phyloP scores from a whole-genome alignment of 257 asterid species.

The Solanum verrucosum region DNA sequence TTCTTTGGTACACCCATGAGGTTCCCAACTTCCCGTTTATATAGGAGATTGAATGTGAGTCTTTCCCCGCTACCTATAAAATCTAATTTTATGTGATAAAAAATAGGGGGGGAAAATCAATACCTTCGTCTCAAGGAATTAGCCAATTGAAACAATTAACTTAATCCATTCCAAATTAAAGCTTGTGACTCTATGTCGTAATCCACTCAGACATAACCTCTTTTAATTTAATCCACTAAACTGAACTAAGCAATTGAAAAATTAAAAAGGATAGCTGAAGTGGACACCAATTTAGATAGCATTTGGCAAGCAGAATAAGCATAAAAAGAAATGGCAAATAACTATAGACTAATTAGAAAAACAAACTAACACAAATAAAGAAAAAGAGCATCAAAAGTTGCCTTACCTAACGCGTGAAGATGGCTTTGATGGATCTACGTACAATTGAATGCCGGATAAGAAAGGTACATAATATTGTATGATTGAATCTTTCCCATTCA shows the following conservation, averaged over 20 bases:
- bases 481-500: constrained; percentile 34
- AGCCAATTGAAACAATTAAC: neutral
- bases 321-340: neutral
- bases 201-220: neutral
- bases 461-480: constrained; percentile 67
- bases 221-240: neutral
- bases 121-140: neutral
- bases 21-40: neutral
- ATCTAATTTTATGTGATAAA: neutral
- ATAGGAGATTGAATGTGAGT: neutral
- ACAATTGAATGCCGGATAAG: constrained; percentile 78
- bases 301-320: neutral
- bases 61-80: neutral
- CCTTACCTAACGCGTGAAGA: constrained; percentile 35
- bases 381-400: neutral
- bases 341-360: neutral
- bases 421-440: constrained; percentile 37
- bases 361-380: neutral
- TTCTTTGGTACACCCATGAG: neutral
- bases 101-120: too few species aligned
- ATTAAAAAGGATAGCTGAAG: neutral
- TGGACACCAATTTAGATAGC: neutral
- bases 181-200: neutral
- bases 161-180: neutral
- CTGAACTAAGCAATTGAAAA: neutral